Base-by-base conservation (phyloP, 108 stramenopile species). In the Nitzschia sp. region DNA sequence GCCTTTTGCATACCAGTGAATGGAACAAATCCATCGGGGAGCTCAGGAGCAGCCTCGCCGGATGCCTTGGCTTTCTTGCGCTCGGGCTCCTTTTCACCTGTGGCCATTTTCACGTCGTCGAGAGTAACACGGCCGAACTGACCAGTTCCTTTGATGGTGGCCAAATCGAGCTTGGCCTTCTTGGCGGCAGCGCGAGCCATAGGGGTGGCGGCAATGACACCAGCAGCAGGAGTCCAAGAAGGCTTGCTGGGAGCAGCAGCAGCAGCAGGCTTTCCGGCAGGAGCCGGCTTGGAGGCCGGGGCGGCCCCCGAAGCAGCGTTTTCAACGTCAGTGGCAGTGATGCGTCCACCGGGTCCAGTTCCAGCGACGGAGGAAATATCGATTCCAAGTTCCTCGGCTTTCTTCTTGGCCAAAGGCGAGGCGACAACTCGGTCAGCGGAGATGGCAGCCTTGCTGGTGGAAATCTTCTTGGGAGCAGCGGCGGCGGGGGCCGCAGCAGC, bases 1-100 rank as follows among this genome's bases (percentile, higher is more conserved):
- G 98, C 98, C 61, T 90, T 86, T 78, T 97, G 96, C 98, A 98
- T 98, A 48, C 96, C 97, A 29, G 91, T 93, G 92, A 97, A 95
- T 5, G 96, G 86, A 25, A 96, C 94, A 27, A 89, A 68, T 26
- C 97, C 95, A 30, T 82, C 80, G n/a, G 96, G 97, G 65, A 97
- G 64, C 53, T 91, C 91, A 45, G 82, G 77, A 25, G 77, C 54
- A 0, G 71, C 74, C 47, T 64, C 70, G 17, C 85, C 85, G 8
- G 80, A 71, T n/a, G 78, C 71, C 19, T 82, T 45, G 6, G 79
- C 74, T 47, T 82, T 67, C 55, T 85, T 91, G 66, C 92, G 85
- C 59, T 79, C 78, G 29, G 94, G 88, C 49, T 88, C 72, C 79
- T 86, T 93, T 70, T 93, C 89, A n/a, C 96, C 96, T 23, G 92